These are phyloP conservation scores for Erythrophleum ivorense DNA, from an alignment of 331 rosid species.

Conservation along the genomic window DNA sequence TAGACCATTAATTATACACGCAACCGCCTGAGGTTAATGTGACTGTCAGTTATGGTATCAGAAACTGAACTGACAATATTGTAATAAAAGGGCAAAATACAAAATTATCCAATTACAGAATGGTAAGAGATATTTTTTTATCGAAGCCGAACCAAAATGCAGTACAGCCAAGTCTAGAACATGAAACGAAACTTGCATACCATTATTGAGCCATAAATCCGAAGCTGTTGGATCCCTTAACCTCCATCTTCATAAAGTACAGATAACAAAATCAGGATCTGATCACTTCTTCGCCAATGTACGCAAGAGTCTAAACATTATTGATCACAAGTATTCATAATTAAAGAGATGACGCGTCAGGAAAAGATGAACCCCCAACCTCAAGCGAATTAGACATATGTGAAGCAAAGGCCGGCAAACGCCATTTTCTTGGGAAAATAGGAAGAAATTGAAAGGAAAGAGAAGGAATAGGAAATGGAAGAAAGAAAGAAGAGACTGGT, in stretches of 20 bases:
- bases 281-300: slow-evolving; percentile 20
- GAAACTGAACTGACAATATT: slow-evolving; percentile 14
- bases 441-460: slow-evolving; percentile 40
- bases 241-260: slow-evolving; percentile 46
- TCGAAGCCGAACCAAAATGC: slow-evolving; percentile 18
- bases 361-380: slow-evolving; percentile 26
- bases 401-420: slow-evolving; percentile 22
- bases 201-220: slow-evolving; percentile 54
- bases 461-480: slow-evolving; percentile 13
- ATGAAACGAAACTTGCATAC: slow-evolving; percentile 49
- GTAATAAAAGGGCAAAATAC: background rate
- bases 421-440: slow-evolving; percentile 31
- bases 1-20: background rate
- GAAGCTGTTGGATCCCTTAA: slow-evolving; percentile 32
- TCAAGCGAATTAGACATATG: background rate
- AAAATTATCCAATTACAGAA: background rate
- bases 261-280: slow-evolving; percentile 35
- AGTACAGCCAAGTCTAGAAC: background rate
- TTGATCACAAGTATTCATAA: background rate
- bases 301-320: slow-evolving; percentile 12
- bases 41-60: background rate
- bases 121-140: background rate
- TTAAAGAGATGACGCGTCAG: slow-evolving; percentile 4
- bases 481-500: background rate
- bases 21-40: background rate